Evolutionary conservation across 768 basidiomycete genomes (phyloP), one percentile per base, ranked within the genome.

Genomic region (Artomyces pyxidatus): DNA sequence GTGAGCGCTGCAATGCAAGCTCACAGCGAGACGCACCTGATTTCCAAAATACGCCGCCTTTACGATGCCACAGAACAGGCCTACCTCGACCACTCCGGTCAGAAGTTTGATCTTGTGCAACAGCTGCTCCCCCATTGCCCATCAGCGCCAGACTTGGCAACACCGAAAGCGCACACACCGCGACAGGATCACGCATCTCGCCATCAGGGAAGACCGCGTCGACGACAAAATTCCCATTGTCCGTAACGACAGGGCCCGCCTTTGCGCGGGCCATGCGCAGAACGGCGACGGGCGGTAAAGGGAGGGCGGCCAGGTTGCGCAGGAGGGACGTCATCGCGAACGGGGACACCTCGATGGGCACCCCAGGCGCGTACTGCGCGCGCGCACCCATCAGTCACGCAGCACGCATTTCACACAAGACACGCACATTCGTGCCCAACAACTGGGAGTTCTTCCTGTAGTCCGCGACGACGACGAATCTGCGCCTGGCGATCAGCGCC

Each of bases 21-120:
- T 7, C 19, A 21, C 22, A 39, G 12, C 16, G 22, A 19, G 21
- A 60, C 69, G 39, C 38, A 87, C 88, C 68, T 80, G 72, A 56
- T 92, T 92, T 17, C 90, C 90, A 65, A 98, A 99, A 71, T 97
- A 98, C n/a, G 94, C 95, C 0, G 93, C 93, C 62, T 83, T 79
- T 4, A 88, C 93, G 75, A 96, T 84, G 47, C 81, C 73, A 62
- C 90, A 93, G 71, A 99, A 98, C n/a, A 99, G 66, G 1, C 96
- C 96, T 28, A 97, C 96, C 65, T 99, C 96, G n/a, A 98, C 90
- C 21, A 97, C 91, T 40, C 96, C 96, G 3, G 95, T 98, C 51
- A 98, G 74, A 77, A 95, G 79, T 72, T 97, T 98, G 61, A 98
- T 85, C 52, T 76, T 72, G 14, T 71, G 65, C 69, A 95, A 69